Conservation (phyloP, 352 stramenopile genomes). For the Phytophthora capsici region DNA sequence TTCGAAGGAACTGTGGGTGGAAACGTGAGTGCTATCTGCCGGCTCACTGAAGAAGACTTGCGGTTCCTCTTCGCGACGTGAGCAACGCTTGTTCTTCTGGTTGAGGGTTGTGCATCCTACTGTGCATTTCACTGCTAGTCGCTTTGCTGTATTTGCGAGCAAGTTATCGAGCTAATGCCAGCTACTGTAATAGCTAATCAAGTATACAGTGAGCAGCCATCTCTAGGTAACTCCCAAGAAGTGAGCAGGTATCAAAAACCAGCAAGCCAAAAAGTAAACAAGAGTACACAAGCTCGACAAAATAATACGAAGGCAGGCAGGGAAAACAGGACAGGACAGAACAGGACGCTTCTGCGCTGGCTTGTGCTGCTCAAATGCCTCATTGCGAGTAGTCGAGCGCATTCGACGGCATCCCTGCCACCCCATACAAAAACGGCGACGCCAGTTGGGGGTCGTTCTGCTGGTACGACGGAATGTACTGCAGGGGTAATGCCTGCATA, state of each 20-base stretch:
- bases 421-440: constrained; percentile 47
- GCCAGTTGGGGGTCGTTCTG: constrained; percentile 38
- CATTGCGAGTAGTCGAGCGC: constrained; percentile 37
- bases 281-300: constrained; percentile 40
- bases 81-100: constrained; percentile 9
- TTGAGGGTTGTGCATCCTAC: not conserved
- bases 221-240: too few relatives aligned
- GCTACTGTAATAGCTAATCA: constrained; percentile 33
- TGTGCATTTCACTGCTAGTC: constrained; percentile 33
- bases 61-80: constrained; percentile 91
- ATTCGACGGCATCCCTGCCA: constrained; percentile 34
- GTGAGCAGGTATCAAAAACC: constrained; percentile 34
- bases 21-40: constrained; percentile 85
- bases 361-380: constrained; percentile 21
- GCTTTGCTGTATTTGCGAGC: constrained; percentile 9
- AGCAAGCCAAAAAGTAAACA: constrained; percentile 48
- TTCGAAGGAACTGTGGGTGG: constrained; percentile 99
- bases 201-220: constrained; percentile 27
- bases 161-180: constrained; percentile 1
- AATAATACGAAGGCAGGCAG: constrained; percentile 42
- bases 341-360: constrained; percentile 9
- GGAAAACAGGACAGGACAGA: constrained; percentile 15
- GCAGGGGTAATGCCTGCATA: constrained; percentile 31
- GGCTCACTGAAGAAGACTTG: constrained; percentile 95
- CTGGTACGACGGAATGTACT: constrained; percentile 42